Conservation (phyloP, 305 asterid genomes). For the Fraxinus sp. region DNA sequence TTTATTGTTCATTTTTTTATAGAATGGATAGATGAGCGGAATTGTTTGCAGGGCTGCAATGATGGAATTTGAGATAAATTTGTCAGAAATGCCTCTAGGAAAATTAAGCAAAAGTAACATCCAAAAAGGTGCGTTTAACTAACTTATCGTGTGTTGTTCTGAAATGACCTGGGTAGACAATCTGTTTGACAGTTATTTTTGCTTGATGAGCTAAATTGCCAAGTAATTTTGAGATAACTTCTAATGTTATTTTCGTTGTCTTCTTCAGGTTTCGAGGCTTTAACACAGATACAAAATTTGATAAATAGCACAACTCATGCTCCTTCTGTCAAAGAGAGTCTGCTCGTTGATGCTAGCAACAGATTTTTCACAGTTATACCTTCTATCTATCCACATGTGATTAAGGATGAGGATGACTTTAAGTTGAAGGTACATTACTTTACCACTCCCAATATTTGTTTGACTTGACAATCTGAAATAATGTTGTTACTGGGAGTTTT, state of each 20-base stretch:
- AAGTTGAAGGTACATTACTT: constrained; percentile 60
- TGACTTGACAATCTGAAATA: not conserved
- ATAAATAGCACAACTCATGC: constrained; percentile 38
- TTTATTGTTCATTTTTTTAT: constrained; percentile 18
- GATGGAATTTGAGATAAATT: constrained; percentile 97
- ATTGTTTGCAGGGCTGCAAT: constrained; percentile 80
- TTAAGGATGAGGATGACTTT: constrained; percentile 78
- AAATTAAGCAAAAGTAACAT: constrained; percentile 88
- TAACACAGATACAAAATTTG: constrained; percentile 89
- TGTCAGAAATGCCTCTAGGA: constrained; percentile 98
- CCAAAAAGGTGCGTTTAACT: constrained; percentile 62
- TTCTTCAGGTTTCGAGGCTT: constrained; percentile 85
- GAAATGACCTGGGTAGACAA: not conserved
- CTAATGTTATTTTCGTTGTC: constrained; percentile 16
- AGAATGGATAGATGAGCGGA: constrained; percentile 22
- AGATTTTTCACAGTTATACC: constrained; percentile 91
- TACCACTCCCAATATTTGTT: not conserved
- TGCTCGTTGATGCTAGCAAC: constrained; percentile 89
- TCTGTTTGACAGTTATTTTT: constrained; percentile 14
- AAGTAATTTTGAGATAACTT: not conserved
- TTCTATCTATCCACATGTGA: constrained; percentile 87
- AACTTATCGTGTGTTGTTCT: constrained; percentile 15
- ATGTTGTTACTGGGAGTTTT: not conserved
- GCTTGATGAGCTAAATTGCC: not conserved
- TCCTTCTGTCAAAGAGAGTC: constrained; percentile 63